Conservation (phyloP, 176 grass and related monocot species). For the Microstegium vimineum region DNA sequence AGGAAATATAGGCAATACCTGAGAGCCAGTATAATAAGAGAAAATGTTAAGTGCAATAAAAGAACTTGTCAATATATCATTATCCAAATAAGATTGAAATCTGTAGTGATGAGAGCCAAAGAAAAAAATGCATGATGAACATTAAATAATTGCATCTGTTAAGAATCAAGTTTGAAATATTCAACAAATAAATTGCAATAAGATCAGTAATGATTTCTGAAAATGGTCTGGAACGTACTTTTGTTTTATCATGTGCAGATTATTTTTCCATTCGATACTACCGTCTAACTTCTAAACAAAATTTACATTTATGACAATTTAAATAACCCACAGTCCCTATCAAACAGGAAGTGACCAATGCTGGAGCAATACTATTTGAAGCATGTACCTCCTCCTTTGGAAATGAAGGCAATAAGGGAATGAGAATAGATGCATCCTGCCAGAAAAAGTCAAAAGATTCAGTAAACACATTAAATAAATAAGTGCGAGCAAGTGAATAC, state of each 20-base stretch:
- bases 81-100: background rate
- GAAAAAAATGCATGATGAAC: background rate
- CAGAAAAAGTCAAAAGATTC: conserved; percentile 29
- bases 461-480: background rate
- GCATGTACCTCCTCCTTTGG: conserved; percentile 88
- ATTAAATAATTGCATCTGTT: background rate
- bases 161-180: background rate
- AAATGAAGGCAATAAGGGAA: conserved; percentile 92
- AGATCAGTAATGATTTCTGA: background rate
- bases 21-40: conserved; percentile 13
- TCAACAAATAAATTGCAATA: background rate
- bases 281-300: background rate
- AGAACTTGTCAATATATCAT: background rate
- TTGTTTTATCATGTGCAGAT: conserved; percentile 7
- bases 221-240: background rate
- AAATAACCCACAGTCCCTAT: conserved; percentile 1
- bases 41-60: background rate
- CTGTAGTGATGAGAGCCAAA: background rate
- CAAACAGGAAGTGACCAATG: background rate
- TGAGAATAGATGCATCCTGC: conserved; percentile 93
- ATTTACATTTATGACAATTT: conserved; percentile 8
- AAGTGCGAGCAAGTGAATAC: background rate
- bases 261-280: conserved; percentile 1
- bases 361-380: background rate
- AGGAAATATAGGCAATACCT: conserved; percentile 96